These are phyloP conservation scores for Brassica incana DNA, from an alignment of 345 rosid species.

Conservation along the genomic window DNA sequence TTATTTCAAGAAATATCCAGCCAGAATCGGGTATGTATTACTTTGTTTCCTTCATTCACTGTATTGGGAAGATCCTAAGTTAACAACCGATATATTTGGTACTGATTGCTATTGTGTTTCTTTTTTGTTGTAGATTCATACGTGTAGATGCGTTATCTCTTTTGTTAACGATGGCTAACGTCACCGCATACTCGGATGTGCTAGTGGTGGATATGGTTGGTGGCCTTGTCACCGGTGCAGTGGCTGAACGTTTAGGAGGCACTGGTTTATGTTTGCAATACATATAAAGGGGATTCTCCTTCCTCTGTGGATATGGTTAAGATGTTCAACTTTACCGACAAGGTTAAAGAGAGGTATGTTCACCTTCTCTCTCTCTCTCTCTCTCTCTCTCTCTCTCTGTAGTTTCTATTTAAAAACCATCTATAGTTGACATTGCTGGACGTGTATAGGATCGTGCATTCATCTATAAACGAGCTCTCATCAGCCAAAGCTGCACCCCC, in stretches of 20 bases:
- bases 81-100: neutral
- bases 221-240: slow-evolving; percentile 93
- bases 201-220: slow-evolving; percentile 90
- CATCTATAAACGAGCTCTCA: slow-evolving; percentile 61
- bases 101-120: slow-evolving; percentile 16
- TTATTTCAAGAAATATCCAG: slow-evolving; percentile 80
- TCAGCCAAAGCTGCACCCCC: slow-evolving; percentile 18
- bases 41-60: neutral
- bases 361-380: neutral
- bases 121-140: slow-evolving; percentile 54
- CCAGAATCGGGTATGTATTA: slow-evolving; percentile 70
- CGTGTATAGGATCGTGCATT: slow-evolving; percentile 59
- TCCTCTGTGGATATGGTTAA: slow-evolving; percentile 74
- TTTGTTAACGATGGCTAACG: slow-evolving; percentile 83
- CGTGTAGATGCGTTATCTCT: slow-evolving; percentile 82
- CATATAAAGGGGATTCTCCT: slow-evolving; percentile 55
- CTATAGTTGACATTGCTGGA: neutral
- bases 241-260: slow-evolving; percentile 92
- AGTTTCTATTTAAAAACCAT: neutral
- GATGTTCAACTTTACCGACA: slow-evolving; percentile 78
- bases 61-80: too few species aligned
- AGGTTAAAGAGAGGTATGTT: slow-evolving; percentile 61
- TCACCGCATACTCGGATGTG: slow-evolving; percentile 68
- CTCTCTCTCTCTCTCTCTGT: neutral
- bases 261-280: slow-evolving; percentile 74